phyloP scores from a whole-genome alignment of 495 filamentous ascomycete genomes.

The Lepidopterella palustris region DNA sequence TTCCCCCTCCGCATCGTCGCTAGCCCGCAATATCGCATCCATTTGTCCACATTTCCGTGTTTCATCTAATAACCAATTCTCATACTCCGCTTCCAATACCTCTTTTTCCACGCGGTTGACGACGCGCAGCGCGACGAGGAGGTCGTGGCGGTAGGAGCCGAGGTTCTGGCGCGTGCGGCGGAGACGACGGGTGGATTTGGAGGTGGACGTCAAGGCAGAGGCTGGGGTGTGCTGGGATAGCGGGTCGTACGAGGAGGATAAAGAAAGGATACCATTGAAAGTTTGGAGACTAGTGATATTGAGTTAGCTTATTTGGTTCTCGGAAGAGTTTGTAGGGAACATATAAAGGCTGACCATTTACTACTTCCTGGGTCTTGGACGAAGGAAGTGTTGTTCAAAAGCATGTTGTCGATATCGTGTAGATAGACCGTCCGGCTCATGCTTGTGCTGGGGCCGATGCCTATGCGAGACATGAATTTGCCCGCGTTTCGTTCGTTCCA shows the following conservation, averaged over 20 bases:
- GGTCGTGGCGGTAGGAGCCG: slow-evolving; percentile 80
- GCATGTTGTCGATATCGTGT: slow-evolving; percentile 63
- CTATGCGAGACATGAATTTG: slow-evolving; percentile 71
- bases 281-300: slow-evolving; percentile 16
- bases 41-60: slow-evolving; percentile 59
- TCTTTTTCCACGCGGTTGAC: slow-evolving; percentile 85
- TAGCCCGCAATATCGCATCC: slow-evolving; percentile 41
- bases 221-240: neutral
- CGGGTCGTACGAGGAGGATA: neutral
- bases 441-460: slow-evolving; percentile 66
- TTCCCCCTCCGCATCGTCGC: neutral
- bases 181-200: slow-evolving; percentile 44
- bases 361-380: slow-evolving; percentile 27
- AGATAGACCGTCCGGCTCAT: slow-evolving; percentile 86
- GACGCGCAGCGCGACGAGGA: slow-evolving; percentile 82
- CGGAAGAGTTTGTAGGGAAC: neutral
- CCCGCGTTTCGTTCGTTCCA: slow-evolving; percentile 77
- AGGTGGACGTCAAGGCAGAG: neutral
- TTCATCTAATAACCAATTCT: slow-evolving; percentile 78
- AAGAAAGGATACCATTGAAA: slow-evolving; percentile 19
- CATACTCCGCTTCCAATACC: slow-evolving; percentile 79
- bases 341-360: slow-evolving; percentile 10
- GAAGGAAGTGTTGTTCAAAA: slow-evolving; percentile 7
- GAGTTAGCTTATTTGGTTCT: neutral
- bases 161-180: slow-evolving; percentile 72